Percentiles rank a stretch among this genome's conserved stretches.
Evolutionary conservation across 176 grass and related monocot species (phyloP).

Genomic region (Bonia amplexicaulis): DNA sequence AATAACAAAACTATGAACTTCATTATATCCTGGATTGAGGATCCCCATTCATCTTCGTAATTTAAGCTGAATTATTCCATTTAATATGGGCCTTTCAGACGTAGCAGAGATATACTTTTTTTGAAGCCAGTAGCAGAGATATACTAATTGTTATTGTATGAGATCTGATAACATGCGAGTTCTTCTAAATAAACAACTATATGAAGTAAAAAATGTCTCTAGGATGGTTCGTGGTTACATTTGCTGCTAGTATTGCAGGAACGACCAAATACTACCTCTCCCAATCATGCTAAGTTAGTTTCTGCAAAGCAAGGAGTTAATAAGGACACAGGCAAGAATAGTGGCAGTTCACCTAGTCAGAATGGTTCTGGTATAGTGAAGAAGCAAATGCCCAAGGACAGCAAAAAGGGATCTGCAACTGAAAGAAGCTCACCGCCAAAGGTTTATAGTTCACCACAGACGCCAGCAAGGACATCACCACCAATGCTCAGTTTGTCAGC

Average conservation of each 20-base stretch:
- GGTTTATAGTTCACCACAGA: slow-evolving; percentile 29
- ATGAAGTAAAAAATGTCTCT: not conserved
- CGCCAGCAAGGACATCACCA: slow-evolving; percentile 14
- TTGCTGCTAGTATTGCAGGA: slow-evolving; percentile 72
- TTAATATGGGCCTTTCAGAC: not conserved
- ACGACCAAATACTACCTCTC: slow-evolving; percentile 39
- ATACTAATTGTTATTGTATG: not conserved
- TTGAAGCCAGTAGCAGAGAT: not conserved
- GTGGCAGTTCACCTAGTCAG: slow-evolving; percentile 24
- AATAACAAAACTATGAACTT: not conserved
- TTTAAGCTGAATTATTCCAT: not conserved
- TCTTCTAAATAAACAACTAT: not conserved
- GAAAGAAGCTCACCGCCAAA: slow-evolving; percentile 39
- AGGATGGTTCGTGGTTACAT: slow-evolving; percentile 23
- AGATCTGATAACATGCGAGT: not conserved
- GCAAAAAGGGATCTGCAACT: slow-evolving; percentile 27
- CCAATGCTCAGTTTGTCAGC: slow-evolving; percentile 10
- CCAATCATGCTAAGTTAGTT: slow-evolving; percentile 41
- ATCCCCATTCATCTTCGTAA: not conserved
- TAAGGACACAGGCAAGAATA: slow-evolving; percentile 34
- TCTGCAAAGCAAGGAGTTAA: slow-evolving; percentile 53
- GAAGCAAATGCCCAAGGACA: slow-evolving; percentile 38
- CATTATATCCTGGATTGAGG: not conserved
- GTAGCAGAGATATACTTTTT: not conserved
- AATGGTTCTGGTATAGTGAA: slow-evolving; percentile 31